Conservation (phyloP, 78 protist genomes). For the Blattamonas nauphoetae region DNA sequence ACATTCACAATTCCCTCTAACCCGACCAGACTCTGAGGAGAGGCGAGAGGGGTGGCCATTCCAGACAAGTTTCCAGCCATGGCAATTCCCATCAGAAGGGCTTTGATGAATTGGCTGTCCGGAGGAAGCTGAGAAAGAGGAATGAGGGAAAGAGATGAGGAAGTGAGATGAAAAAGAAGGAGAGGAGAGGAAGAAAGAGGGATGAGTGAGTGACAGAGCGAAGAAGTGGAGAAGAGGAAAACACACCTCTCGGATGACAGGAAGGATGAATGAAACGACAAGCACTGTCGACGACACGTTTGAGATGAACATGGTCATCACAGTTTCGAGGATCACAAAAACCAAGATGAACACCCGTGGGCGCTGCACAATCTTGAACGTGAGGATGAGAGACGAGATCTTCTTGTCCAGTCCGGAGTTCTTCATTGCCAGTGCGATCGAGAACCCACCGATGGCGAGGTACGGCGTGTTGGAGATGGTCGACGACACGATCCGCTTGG, state of each 20-base stretch:
- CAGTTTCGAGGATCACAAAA: background rate
- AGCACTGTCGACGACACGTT: background rate
- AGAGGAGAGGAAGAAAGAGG: too few relatives aligned
- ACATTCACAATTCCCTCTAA: too few relatives aligned
- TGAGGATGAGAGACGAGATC: background rate
- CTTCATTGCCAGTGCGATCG: slow-evolving; percentile 3
- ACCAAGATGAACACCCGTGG: background rate
- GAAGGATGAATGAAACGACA: background rate
- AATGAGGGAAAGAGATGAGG: too few relatives aligned
- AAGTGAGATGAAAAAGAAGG: too few relatives aligned
- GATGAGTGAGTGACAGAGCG: too few relatives aligned
- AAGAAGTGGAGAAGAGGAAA: too few relatives aligned
- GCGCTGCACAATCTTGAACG: background rate
- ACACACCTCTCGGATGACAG: slow-evolving; percentile 9
- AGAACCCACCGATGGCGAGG: background rate
- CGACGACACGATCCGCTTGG: slow-evolving; percentile 8
- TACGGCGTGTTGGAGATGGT: background rate
- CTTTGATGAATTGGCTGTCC: too few relatives aligned
- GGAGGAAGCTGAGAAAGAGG: too few relatives aligned
- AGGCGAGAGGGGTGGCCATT: too few relatives aligned
- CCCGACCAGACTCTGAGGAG: too few relatives aligned
- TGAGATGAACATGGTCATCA: slow-evolving; percentile 7
- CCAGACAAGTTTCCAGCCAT: too few relatives aligned
- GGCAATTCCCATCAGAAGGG: too few relatives aligned
- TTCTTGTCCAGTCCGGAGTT: background rate